phyloP scores from a whole-genome alignment of 2,329 filamentous ascomycete species.

The Colletotrichum echinochloae region DNA sequence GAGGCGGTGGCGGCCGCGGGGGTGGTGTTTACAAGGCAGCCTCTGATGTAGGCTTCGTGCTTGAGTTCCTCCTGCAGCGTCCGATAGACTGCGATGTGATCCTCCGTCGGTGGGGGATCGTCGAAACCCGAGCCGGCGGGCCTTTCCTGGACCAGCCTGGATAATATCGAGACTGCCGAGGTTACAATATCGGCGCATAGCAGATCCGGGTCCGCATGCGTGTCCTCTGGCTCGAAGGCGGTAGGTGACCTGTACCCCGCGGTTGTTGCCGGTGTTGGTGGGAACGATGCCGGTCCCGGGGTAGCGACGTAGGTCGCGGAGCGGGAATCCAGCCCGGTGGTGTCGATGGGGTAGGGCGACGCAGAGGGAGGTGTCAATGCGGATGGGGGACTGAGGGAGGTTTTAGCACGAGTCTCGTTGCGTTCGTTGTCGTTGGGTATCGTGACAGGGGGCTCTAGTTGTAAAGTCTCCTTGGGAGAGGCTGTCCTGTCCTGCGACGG shows the following conservation, averaged over 20 bases:
- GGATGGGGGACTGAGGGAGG: background rate
- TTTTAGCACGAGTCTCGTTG: background rate
- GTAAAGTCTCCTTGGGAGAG: background rate
- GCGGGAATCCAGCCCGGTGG: background rate
- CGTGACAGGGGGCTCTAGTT: background rate
- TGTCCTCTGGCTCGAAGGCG: background rate
- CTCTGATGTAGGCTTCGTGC: slow-evolving; percentile 16
- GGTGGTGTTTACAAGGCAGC: slow-evolving; percentile 23
- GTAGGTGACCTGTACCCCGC: background rate
- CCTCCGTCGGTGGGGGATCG: background rate
- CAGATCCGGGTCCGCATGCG: background rate
- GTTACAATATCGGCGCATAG: slow-evolving; percentile 13
- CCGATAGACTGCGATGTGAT: slow-evolving; percentile 25
- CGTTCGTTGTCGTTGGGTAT: background rate
- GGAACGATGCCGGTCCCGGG: background rate
- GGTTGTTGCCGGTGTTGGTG: slow-evolving; percentile 9
- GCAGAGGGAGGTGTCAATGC: background rate
- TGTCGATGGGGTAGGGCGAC: background rate
- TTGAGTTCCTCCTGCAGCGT: slow-evolving; percentile 20
- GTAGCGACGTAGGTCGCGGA: slow-evolving; percentile 9
- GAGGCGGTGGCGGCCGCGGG: background rate
- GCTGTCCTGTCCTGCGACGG: background rate
- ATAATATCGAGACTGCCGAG: background rate
- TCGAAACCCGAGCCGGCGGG: background rate
- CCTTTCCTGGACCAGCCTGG: background rate